Conservation (phyloP, 306 rosid genomes). For the Begonia fuchsioides region DNA sequence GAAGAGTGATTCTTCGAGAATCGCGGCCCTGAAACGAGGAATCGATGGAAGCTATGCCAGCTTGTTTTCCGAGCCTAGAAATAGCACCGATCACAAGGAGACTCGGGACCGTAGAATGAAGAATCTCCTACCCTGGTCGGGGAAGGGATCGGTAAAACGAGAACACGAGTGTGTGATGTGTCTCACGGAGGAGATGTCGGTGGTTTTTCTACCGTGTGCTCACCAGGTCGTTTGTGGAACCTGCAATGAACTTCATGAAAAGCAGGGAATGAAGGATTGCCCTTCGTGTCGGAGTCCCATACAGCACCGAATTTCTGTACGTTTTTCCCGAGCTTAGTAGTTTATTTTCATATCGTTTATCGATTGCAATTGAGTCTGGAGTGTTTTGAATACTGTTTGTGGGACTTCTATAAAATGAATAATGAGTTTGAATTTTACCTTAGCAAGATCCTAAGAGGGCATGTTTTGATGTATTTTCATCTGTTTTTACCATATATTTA, state of each 20-base stretch:
- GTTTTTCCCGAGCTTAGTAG: constrained; percentile 36
- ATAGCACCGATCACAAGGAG: constrained; percentile 19
- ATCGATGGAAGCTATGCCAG: constrained; percentile 51
- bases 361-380: constrained; percentile 9
- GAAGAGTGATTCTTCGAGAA: constrained; percentile 63
- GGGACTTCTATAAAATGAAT: constrained; percentile 39
- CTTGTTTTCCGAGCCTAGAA: constrained; percentile 23
- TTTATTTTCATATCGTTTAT: constrained; percentile 4
- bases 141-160: constrained; percentile 54
- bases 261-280: constrained; percentile 89
- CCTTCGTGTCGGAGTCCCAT: constrained; percentile 90
- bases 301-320: constrained; percentile 67
- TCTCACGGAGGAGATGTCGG: constrained; percentile 87
- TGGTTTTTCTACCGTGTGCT: constrained; percentile 85
- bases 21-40: constrained; percentile 81
- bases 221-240: constrained; percentile 87
- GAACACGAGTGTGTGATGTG: constrained; percentile 97
- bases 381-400: constrained; percentile 44
- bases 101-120: constrained; percentile 16
- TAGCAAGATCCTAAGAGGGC: too few species aligned
- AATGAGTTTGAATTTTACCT: constrained; percentile 29
- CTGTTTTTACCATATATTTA: too few species aligned
- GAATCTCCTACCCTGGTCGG: constrained; percentile 24
- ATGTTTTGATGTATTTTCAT: too few species aligned
- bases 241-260: constrained; percentile 92